Evolutionary conservation across 2,329 filamentous ascomycete genomes (phyloP).

Genomic region (Orbilia brochopaga): DNA sequence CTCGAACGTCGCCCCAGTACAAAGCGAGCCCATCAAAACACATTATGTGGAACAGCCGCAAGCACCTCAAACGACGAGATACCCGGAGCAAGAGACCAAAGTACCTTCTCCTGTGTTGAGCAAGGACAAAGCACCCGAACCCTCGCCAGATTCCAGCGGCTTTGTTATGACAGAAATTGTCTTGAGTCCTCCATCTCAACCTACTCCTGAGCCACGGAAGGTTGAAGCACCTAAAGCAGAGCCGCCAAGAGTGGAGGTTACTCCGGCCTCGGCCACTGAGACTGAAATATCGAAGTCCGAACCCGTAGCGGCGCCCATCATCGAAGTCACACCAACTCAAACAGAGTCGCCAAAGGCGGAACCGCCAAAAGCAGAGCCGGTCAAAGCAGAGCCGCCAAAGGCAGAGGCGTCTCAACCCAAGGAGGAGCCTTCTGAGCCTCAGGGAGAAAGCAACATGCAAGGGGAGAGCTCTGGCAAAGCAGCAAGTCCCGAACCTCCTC

Average conservation of each 20-base stretch:
- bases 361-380: slow-evolving; percentile 7
- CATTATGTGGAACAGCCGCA: slow-evolving; percentile 3
- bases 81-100: slow-evolving; percentile 32
- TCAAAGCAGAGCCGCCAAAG: not conserved
- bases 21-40: slow-evolving; percentile 6
- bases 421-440: slow-evolving; percentile 7
- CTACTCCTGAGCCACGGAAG: slow-evolving; percentile 8
- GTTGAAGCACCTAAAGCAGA: slow-evolving; percentile 22
- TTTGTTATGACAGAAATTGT: slow-evolving; percentile 29
- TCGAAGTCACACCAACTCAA: slow-evolving; percentile 4
- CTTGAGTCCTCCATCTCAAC: slow-evolving; percentile 7
- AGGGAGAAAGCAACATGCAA: not conserved
- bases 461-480: slow-evolving; percentile 28
- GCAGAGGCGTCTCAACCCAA: slow-evolving; percentile 6
- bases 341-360: slow-evolving; percentile 4
- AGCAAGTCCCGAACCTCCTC: slow-evolving; percentile 19
- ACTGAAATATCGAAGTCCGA: slow-evolving; percentile 13
- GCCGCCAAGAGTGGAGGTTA: slow-evolving; percentile 44
- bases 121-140: slow-evolving; percentile 16
- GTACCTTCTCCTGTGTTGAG: slow-evolving; percentile 24
- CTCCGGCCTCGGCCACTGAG: slow-evolving; percentile 33
- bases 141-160: slow-evolving; percentile 11
- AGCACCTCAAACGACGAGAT: slow-evolving; percentile 8
- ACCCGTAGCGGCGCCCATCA: not conserved
- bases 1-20: slow-evolving; percentile 5